Base-by-base conservation (phyloP, 2,329 filamentous ascomycete species). In the Trichoderma sp. region DNA sequence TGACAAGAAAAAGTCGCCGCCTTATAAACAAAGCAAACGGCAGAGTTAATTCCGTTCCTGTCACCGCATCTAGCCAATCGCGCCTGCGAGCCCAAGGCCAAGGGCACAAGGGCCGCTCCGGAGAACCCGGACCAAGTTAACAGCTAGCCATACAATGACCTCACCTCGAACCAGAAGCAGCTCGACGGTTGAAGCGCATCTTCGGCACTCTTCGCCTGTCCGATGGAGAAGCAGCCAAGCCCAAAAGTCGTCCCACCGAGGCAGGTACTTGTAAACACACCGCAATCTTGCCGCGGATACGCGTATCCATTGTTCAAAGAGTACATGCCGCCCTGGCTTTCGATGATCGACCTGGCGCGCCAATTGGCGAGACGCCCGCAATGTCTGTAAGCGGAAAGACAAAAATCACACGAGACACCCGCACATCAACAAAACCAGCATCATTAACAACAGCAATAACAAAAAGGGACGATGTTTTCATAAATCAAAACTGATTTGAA, bases 41-140 rank as follows among this genome's bases (percentile, higher is more conserved):
- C 38, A 65, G n/a, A 59, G 21, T 41, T 29, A 65, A n/a, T 38
- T 53, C 21, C 41, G 53, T n/a, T 29, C 7, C 31, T 56, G 62
- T 38, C 60, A 45, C 71, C 71, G 29, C 60, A n/a, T 56, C 41
- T n/a, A n/a, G 29, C 60, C 69, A 72, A 72, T 72, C 69, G 35
- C 56, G 12, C 71, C 60, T 62, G 60, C 60, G 35, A 38, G 69
- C 29, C 53, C 50, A 69, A 38, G 59, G 18, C 41, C n/a, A 35
- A 35, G 33, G 7, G 33, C 33, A n/a, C 33, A 60, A 71, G 29
- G 67, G 31, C 31, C 29, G 60, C 31, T 73, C 71, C 71, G 71
- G 71, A 73, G 71, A 21, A 50, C 60, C 71, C 71, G 71, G 71
- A 38, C 27, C 12, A 21, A n/a, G n/a, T n/a, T n/a, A n/a, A n/a